Evolutionary conservation across 768 basidiomycete genomes (phyloP), one percentile per base, ranked within the genome.

Genomic region (Myochromella boudieri): DNA sequence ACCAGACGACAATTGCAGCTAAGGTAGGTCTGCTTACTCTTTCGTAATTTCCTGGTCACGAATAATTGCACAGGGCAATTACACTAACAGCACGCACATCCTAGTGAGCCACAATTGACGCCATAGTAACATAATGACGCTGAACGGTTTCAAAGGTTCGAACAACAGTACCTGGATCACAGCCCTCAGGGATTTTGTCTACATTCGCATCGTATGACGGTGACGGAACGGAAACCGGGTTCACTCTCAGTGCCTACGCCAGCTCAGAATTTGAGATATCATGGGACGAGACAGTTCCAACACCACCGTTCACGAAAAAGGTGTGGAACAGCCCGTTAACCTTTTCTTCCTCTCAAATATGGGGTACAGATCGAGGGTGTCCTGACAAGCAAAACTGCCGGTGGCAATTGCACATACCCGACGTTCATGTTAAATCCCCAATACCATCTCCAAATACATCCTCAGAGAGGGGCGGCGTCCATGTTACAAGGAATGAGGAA

Each of bases 361-460:
- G n/a, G n/a, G 9, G 15, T 41, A 21, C 53, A 91, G 89, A 58
- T 86, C 5, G 68, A 78, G 0, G 87, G 82, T 6, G 58, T 69
- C 0, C 74, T 95, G 51, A 84, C 83, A 0, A 75, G 67, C 27
- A 83, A 82, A 54, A 91, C 81, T 22, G 79, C 90, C 0, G 95
- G 95, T 0, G 95, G 95, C 1, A 95, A 94, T 59, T 79, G 83
- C 46, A 79, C 81, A 4, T 73, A 82, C 53, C 81, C 90, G 1
- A 85, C 87, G 0, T 97, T 87, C 64, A 87, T 95, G 83, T 65
- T 80, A 39, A 98, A 97, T 60, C 95, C 95, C 0, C 92, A 97
- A 59, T 97, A 91, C 64, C 75, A 77, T 45, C 69, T 97, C 11
- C 74, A 67, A 6, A 66, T 95, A 15, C 68, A 74, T 43, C 68